A percentile compares a stretch with the other conserved stretches of the same genome.
phyloP scores from a whole-genome alignment of 2,329 filamentous ascomycete genomes.

The Penicillium paneum region DNA sequence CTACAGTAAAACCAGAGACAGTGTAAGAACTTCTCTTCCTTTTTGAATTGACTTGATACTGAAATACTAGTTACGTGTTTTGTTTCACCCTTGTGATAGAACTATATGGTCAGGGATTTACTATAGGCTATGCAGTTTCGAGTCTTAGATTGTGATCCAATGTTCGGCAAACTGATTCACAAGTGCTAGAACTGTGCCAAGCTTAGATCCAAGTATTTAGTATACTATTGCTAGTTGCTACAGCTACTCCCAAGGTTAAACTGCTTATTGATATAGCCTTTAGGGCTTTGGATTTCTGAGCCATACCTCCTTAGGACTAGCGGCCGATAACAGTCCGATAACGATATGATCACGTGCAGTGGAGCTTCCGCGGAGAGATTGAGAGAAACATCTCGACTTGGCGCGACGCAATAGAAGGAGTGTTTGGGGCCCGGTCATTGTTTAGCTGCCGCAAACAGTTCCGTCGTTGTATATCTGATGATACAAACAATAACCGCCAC shows the following conservation, averaged over 20 bases:
- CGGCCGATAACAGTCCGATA: conserved; percentile 2
- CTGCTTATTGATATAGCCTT: not conserved
- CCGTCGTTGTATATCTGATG: rapidly evolving
- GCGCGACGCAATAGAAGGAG: not conserved
- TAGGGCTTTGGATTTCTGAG: not conserved
- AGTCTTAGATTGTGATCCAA: too few species aligned
- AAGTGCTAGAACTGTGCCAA: too few species aligned
- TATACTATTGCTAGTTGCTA: not conserved
- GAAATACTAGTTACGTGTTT: too few species aligned
- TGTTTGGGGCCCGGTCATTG: not conserved
- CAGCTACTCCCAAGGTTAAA: not conserved
- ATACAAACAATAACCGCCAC: not conserved
- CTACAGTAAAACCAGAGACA: not conserved
- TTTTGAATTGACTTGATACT: too few species aligned
- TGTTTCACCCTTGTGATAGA: too few species aligned
- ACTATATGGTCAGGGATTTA: too few species aligned
- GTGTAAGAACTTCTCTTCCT: not conserved
- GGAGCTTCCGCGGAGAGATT: conserved; percentile 29
- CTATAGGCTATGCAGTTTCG: too few species aligned
- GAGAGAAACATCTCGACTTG: conserved; percentile 12
- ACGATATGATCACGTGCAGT: conserved; percentile 25
- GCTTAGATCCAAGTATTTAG: too few species aligned
- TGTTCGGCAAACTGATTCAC: too few species aligned
- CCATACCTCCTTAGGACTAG: not conserved
- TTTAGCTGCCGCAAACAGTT: not conserved